Conservation (phyloP, 805 yeast species). For the Candida nanaspora region DNA sequence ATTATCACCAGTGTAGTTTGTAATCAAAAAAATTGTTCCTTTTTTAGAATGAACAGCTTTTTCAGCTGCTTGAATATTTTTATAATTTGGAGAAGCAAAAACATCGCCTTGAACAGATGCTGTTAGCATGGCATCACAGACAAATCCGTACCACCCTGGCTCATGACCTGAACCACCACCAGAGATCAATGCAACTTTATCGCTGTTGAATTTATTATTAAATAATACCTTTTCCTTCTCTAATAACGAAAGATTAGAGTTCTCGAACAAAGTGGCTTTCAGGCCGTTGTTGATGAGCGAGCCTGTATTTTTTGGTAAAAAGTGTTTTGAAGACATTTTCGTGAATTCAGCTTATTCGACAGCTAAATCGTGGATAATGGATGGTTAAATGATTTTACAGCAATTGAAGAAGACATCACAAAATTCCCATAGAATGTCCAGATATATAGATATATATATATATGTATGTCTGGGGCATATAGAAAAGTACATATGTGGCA, state of each 20-base stretch:
- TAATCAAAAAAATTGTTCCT: conserved; percentile 28
- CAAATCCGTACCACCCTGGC: conserved; percentile 35
- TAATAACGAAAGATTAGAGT: conserved; percentile 28
- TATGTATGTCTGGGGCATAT: too few relatives aligned
- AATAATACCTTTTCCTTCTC: conserved; percentile 32
- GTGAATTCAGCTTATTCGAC: too few relatives aligned
- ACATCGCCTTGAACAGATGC: conserved; percentile 36
- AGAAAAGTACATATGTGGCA: too few relatives aligned
- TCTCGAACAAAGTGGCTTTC: conserved; percentile 31
- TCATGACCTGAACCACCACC: conserved; percentile 41
- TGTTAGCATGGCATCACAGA: conserved; percentile 30
- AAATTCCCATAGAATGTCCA: too few relatives aligned
- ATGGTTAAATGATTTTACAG: too few relatives aligned
- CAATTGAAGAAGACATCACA: too few relatives aligned
- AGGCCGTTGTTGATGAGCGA: conserved; percentile 31
- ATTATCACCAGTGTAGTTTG: conserved; percentile 33
- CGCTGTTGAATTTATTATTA: conserved; percentile 21
- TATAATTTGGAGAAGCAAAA: conserved; percentile 34
- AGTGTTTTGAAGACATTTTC: conserved; percentile 33
- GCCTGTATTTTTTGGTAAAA: conserved; percentile 28
- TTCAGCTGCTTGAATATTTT: conserved; percentile 31
- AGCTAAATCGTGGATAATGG: too few relatives aligned
- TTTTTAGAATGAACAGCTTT: conserved; percentile 27
- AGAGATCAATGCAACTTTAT: conserved; percentile 26
- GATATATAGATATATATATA: too few relatives aligned